Conservation (phyloP, 208 protist genomes). For the Phytomonas sp. region DNA sequence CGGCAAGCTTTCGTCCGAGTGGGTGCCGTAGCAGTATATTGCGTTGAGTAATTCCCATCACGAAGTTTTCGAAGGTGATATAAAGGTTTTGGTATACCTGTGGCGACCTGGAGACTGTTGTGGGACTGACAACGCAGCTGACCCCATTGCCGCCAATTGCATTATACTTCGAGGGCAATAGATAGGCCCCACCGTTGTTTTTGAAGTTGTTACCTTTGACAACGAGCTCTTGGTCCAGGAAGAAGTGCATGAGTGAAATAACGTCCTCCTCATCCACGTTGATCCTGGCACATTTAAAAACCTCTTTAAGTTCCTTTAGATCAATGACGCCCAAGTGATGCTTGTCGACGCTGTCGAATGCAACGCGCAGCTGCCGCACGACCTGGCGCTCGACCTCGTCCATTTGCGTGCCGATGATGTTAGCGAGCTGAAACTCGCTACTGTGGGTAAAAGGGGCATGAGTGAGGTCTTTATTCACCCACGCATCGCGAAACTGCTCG, state of each 20-base stretch:
- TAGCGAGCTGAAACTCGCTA: constrained; percentile 70
- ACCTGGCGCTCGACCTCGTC: constrained; percentile 64
- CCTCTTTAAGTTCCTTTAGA: constrained; percentile 37
- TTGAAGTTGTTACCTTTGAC: not conserved
- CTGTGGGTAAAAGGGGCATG: constrained; percentile 45
- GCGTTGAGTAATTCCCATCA: constrained; percentile 60
- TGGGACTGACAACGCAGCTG: not conserved
- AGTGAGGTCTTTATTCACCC: constrained; percentile 72
- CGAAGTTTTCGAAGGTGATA: constrained; percentile 83
- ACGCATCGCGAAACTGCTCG: constrained; percentile 76
- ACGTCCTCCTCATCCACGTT: constrained; percentile 50
- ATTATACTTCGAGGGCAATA: not conserved
- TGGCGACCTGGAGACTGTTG: not conserved
- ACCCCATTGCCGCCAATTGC: not conserved
- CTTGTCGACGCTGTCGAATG: constrained; percentile 85
- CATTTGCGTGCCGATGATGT: constrained; percentile 74
- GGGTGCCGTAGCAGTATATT: constrained; percentile 82
- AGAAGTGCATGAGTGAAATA: constrained; percentile 66
- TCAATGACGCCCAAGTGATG: constrained; percentile 71
- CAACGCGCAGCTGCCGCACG: constrained; percentile 68
- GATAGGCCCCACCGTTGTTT: not conserved
- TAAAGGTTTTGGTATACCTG: constrained; percentile 12
- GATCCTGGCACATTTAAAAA: constrained; percentile 67
- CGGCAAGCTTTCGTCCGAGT: constrained; percentile 66
- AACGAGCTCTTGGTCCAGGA: constrained; percentile 39